Conservation (phyloP, 768 basidiomycete species). For the Leccinum uliginosum region DNA sequence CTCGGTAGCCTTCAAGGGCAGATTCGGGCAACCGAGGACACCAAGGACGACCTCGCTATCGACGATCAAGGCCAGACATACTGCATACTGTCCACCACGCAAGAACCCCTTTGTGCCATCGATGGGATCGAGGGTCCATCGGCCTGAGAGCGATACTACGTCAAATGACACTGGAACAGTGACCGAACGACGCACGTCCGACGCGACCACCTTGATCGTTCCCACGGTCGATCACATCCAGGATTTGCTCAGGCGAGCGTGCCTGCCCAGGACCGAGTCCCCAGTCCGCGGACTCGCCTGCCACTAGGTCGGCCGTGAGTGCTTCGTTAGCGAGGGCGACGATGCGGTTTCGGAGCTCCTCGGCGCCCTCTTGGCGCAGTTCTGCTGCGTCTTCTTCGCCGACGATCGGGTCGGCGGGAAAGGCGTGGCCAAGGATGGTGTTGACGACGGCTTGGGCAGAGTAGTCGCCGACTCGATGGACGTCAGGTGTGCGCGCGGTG, state of each 20-base stretch:
- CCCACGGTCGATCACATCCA: constrained; percentile 86
- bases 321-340: constrained; percentile 80
- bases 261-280: constrained; percentile 60
- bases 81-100: constrained; percentile 88
- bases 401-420: constrained; percentile 84
- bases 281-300: constrained; percentile 63
- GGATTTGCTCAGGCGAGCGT: constrained; percentile 38
- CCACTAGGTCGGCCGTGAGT: constrained; percentile 47
- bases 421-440: constrained; percentile 67
- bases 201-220: constrained; percentile 62
- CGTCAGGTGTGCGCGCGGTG: too few species aligned
- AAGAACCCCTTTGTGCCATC: constrained; percentile 95
- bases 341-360: constrained; percentile 57
- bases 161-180: background rate
- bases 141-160: constrained; percentile 39
- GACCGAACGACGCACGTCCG: constrained; percentile 54
- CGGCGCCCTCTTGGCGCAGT: constrained; percentile 45
- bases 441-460: constrained; percentile 91
- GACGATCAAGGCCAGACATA: constrained; percentile 82
- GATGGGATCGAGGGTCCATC: constrained; percentile 88
- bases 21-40: constrained; percentile 90
- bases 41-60: constrained; percentile 77
- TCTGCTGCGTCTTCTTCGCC: constrained; percentile 84
- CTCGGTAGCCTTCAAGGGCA: constrained; percentile 52
- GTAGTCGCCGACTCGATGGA: constrained; percentile 76